Evolutionary conservation across 768 basidiomycete species (phyloP).

Genomic region (Suillus clintonianus): DNA sequence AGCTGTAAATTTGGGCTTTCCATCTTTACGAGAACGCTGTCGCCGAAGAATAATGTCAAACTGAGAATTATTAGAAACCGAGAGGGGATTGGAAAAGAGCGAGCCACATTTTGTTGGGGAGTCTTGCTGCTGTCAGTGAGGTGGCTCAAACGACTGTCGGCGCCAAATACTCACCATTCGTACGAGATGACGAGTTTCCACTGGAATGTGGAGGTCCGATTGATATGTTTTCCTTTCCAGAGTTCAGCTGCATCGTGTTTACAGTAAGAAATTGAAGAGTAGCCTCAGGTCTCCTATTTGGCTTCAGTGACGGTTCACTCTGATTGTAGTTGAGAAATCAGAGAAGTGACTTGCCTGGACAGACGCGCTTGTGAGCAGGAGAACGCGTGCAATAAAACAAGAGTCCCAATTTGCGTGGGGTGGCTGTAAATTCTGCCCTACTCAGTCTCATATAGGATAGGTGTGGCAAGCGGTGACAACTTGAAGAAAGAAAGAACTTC

Average conservation of each 20-base stretch:
- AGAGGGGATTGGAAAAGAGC: constrained; percentile 31
- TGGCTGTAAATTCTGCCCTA: neutral
- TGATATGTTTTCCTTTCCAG: neutral
- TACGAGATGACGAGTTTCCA: neutral
- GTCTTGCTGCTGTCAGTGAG: neutral
- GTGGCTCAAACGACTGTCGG: too few relatives aligned
- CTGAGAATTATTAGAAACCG: constrained; percentile 45
- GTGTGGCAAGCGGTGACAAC: too few relatives aligned
- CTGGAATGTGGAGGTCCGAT: too few relatives aligned
- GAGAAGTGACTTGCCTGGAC: neutral
- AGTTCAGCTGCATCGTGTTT: neutral
- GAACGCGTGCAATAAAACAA: neutral
- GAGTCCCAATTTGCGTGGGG: neutral
- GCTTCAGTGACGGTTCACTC: too few relatives aligned
- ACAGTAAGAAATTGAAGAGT: neutral
- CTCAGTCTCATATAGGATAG: neutral
- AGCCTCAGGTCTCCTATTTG: neutral
- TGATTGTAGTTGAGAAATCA: neutral
- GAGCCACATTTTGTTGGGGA: neutral
- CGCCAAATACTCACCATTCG: neutral
- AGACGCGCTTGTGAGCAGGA: neutral
- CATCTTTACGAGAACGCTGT: constrained; percentile 52
- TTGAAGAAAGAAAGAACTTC: neutral
- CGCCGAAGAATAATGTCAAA: constrained; percentile 61
- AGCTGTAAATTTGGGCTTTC: constrained; percentile 39